Base-by-base conservation (phyloP, 202 grass and related monocot genomes). In the Carex sylvatica region DNA sequence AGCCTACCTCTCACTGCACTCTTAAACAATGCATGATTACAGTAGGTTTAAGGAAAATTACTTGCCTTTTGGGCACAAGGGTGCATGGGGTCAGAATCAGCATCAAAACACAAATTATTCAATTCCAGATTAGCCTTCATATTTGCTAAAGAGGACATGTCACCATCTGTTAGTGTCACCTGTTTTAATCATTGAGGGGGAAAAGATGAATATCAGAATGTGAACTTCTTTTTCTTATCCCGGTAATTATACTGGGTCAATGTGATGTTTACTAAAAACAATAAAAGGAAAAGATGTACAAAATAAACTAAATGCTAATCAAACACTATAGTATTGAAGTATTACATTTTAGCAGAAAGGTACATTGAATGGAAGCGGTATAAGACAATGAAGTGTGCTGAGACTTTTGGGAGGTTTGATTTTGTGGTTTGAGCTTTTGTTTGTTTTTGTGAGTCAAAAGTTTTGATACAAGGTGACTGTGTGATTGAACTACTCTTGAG, bases 151-250 rank as follows among this genome's bases (percentile, higher is more conserved):
- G 92, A 90, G 55, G 84, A 93, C 70, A 84, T 61, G 63, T 93
- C 91, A 83, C 92, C 95, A 88, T 98, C 95, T 31, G 91, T 91
- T 79, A 98, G 95, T 90, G 91, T 83, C 81, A 98, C 91, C 95
- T 98, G 84, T 71, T 85, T 80, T 75, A 26, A 42, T 16, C 62
- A 44, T 46, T 35, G 51, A 23, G 36, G 23, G 9, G 7, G 6
- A 82, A 82, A 44, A 20, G 9, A n/a, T 5, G 18, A 69, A 59
- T 18, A 58, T 19, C 33, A 54, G 38, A 56, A 58, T 51, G 70
- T 11, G 19, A 52, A 74, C 22, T 30, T 52, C 12, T 8, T 52
- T 52, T 14, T 16, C 12, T 53, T 74, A 9, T 18, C 46, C 12
- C 26, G 42, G 44, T 52, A 52, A 74, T 16, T 53, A 53, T 74